Conservation (phyloP, 768 basidiomycete species). For the Russula griseocarnosa region DNA sequence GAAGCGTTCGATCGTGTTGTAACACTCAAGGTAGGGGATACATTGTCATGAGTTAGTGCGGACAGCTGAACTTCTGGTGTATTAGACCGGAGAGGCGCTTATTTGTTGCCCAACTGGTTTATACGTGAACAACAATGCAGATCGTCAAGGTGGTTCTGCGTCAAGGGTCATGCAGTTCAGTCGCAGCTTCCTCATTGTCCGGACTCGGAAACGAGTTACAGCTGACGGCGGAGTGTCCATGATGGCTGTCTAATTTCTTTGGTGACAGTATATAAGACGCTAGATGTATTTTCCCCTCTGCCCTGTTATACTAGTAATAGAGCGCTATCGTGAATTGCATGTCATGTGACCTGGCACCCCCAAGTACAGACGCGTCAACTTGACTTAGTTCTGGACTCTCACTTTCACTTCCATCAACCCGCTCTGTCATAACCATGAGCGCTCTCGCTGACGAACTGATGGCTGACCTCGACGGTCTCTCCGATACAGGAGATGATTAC, state of each 20-base stretch:
- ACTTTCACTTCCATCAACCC: neutral
- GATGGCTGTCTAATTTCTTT: constrained; percentile 34
- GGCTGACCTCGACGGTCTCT: constrained; percentile 85
- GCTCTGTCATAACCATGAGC: constrained; percentile 47
- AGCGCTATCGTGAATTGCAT: neutral
- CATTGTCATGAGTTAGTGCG: neutral
- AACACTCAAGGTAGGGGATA: constrained; percentile 49
- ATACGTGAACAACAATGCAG: constrained; percentile 36
- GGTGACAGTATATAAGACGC: neutral
- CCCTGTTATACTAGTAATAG: neutral
- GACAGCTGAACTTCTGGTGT: constrained; percentile 5
- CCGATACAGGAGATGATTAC: constrained; percentile 52
- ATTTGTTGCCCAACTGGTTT: constrained; percentile 64
- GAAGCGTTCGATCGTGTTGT: constrained; percentile 68
- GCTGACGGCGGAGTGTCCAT: constrained; percentile 62
- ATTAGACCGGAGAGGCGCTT: constrained; percentile 67
- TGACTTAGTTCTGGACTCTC: neutral
- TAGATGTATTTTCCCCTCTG: neutral
- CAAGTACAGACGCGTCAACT: neutral
- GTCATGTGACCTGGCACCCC: constrained; percentile 17
- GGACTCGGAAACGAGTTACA: constrained; percentile 59
- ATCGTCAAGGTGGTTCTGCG: constrained; percentile 6
- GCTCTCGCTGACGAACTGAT: constrained; percentile 88
- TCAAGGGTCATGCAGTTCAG: constrained; percentile 46
- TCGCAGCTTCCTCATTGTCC: constrained; percentile 54